Evolutionary conservation across 73 alveolate genomes (phyloP).

Genomic region (Paramecium bursaria): DNA sequence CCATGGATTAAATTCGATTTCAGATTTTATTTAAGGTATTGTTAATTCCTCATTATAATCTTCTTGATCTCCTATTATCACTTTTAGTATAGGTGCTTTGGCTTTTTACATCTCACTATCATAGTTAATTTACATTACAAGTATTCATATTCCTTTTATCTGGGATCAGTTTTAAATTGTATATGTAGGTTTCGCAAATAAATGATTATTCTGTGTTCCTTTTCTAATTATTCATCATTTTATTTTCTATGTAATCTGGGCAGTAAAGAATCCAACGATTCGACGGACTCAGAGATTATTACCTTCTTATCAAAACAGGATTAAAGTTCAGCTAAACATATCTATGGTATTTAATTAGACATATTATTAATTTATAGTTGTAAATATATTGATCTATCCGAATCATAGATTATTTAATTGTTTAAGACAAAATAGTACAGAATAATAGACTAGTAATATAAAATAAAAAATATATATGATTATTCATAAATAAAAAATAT

Average conservation of each 20-base stretch:
- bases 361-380: no score
- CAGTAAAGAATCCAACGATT: slow-evolving; percentile 45
- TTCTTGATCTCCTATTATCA: background rate
- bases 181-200: slow-evolving; percentile 9
- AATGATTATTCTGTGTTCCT: slow-evolving; percentile 20
- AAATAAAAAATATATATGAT: no score
- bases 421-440: no score
- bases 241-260: slow-evolving; percentile 42
- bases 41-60: no score
- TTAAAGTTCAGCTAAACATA: no score
- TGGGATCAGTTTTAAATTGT: slow-evolving; percentile 49
- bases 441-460: no score
- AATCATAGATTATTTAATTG: no score
- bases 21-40: no score
- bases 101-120: slow-evolving; percentile 17
- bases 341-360: no score
- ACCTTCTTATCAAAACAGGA: no score
- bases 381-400: no score
- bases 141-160: slow-evolving; percentile 36
- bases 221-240: slow-evolving; percentile 36
- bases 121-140: background rate
- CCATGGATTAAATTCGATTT: slow-evolving; percentile 8
- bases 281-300: slow-evolving; percentile 47
- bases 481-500: no score
- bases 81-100: slow-evolving; percentile 9